A percentile compares a stretch with the other conserved stretches of the same genome.
Evolutionary conservation across 768 basidiomycete genomes (phyloP).

Genomic region (Lyophyllum decastes): DNA sequence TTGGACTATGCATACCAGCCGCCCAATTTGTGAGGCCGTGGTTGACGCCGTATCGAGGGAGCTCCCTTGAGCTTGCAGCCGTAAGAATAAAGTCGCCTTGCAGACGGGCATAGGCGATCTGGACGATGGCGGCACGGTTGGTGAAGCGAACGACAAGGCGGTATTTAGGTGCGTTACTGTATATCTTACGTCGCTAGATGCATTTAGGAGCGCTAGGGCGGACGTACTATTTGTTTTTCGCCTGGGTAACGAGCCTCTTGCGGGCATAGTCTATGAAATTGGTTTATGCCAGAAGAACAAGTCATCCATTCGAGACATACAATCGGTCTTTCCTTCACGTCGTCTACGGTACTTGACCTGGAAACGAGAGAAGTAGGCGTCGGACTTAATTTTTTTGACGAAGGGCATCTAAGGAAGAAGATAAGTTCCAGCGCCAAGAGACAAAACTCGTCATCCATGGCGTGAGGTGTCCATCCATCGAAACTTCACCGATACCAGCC

Average conservation of each 20-base stretch:
- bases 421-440: conserved; percentile 5
- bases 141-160: conserved; percentile 99
- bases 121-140: conserved; percentile 93
- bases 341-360: conserved; percentile 98
- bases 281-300: conserved; percentile 6
- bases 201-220: background rate
- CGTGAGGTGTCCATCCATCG: conserved; percentile 29
- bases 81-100: conserved; percentile 95
- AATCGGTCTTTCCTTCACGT: conserved; percentile 99
- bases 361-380: conserved; percentile 97
- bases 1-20: conserved; percentile 58
- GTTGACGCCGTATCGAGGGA: conserved; percentile 94
- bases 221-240: conserved; percentile 97
- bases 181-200: background rate
- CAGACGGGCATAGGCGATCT: conserved; percentile 95
- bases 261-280: conserved; percentile 86
- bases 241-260: conserved; percentile 95
- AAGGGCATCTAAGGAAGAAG: conserved; percentile 74
- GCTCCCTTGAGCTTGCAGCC: conserved; percentile 86
- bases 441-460: conserved; percentile 32
- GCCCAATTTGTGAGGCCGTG: conserved; percentile 99
- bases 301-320: conserved; percentile 41
- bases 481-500: background rate
- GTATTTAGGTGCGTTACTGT: conserved; percentile 94
- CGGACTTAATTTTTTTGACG: conserved; percentile 95